Evolutionary conservation across 306 rosid genomes (phyloP), one percentile per base, ranked within the genome.

Genomic region (Quillaja saponaria): DNA sequence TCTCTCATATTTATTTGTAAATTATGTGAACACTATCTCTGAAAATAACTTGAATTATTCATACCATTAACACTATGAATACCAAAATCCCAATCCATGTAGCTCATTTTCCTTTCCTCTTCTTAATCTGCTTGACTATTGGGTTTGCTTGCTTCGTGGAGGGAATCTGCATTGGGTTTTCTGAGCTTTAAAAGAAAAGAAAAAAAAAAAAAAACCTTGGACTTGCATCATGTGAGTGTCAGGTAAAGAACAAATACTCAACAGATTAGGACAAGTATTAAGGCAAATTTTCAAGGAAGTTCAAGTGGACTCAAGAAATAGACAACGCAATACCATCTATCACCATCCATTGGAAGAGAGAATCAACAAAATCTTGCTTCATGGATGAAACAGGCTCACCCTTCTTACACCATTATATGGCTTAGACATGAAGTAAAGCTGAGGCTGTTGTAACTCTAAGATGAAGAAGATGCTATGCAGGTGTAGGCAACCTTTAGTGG

Each of bases 301-400:
- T 50, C 39, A 44, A 66, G 71, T 63, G 87, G 95, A 25, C 84
- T 87, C 61, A 13, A 71, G 89, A 73, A 78, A 85, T 61, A 75
- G 85, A 76, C 75, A 67, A 50, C 73, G 68, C 69, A 74, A 64
- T 28, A 75, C 76, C 78, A 84, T 75, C 64, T 76, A 66, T 80
- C 82, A 61, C 66, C 49, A 71, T 84, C 85, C 69, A 46, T 33
- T 55, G 76, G 73, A 80, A 67, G 76, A 79, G 82, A 71, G 86
- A 79, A 83, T 81, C 90, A 82, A 82, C 67, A 74, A 78, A 72
- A 85, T 87, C 76, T 81, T 81, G 31, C 61, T 39, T 42, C 10
- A 41, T 71, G 87, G 80, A 77, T 76, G 75, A 49, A 80, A 68
- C 68, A 77, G 78, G 63, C 74, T 79, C 83, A 75, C 71, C n/a